A percentile compares a stretch with the other conserved stretches of the same genome.
Evolutionary conservation across 2,329 filamentous ascomycete species (phyloP).

Genomic region (Phoma sp.): DNA sequence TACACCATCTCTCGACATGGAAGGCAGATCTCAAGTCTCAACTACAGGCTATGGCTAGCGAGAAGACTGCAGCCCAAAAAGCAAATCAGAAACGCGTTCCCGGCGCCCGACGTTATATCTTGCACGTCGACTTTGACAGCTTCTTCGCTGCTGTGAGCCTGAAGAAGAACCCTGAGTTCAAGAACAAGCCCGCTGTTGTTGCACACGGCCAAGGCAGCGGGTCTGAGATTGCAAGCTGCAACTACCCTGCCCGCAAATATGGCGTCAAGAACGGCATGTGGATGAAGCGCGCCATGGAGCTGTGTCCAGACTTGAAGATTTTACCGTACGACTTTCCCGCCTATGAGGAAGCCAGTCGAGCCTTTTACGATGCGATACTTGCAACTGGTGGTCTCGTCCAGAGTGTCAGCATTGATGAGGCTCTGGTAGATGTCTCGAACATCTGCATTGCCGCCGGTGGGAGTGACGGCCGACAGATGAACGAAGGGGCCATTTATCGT

Average conservation of each 20-base stretch:
- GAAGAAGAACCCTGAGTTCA: conserved; percentile 76
- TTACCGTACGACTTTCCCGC: conserved; percentile 95
- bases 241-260: conserved; percentile 85
- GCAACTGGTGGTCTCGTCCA: conserved; percentile 83
- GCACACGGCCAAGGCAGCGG: conserved; percentile 85
- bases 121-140: conserved; percentile 98
- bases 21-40: conserved; percentile 92
- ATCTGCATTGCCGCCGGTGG: conserved; percentile 71
- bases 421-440: conserved; percentile 81
- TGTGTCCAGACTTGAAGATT: conserved; percentile 86
- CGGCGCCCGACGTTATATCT: conserved; percentile 78
- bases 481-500: conserved; percentile 73
- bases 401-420: conserved; percentile 97
- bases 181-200: conserved; percentile 83
- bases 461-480: conserved; percentile 69
- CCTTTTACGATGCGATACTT: conserved; percentile 87
- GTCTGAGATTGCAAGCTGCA: conserved; percentile 97
- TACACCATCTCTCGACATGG: conserved; percentile 96
- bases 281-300: conserved; percentile 88
- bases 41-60: conserved; percentile 79
- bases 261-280: conserved; percentile 99
- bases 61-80: conserved; percentile 66
- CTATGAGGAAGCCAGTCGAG: conserved; percentile 88
- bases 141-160: conserved; percentile 96
- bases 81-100: conserved; percentile 62